phyloP scores from a whole-genome alignment of 2,329 filamentous ascomycete genomes.

The Huntiella abstrusa region DNA sequence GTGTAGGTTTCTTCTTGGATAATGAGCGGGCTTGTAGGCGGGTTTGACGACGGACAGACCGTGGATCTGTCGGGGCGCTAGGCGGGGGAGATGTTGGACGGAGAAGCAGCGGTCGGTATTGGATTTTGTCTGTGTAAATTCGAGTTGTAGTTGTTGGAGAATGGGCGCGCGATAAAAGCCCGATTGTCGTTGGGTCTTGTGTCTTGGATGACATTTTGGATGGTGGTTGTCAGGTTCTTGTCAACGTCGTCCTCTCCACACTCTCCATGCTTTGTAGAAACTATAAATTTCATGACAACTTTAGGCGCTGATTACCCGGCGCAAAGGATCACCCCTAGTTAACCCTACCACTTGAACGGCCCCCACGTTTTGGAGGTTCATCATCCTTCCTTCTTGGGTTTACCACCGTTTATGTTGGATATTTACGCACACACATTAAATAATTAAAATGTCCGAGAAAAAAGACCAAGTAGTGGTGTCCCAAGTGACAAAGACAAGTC shows the following conservation, averaged over 20 bases:
- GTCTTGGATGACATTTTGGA: slow-evolving; percentile 18
- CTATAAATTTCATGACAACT: too few species aligned
- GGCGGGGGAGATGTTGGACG: slow-evolving; percentile 50
- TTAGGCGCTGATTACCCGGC: slow-evolving; percentile 1
- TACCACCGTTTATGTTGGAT: too few species aligned
- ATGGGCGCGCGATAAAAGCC: slow-evolving; percentile 61
- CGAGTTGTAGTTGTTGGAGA: slow-evolving; percentile 49
- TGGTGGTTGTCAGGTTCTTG: too few species aligned
- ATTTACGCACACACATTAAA: too few species aligned
- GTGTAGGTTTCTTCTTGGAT: slow-evolving; percentile 29
- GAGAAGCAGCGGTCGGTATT: slow-evolving; percentile 63
- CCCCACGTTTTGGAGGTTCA: too few species aligned
- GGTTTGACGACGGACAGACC: slow-evolving; percentile 34
- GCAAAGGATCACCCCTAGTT: neutral
- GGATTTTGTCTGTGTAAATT: slow-evolving; percentile 68
- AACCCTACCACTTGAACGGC: too few species aligned
- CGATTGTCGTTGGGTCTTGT: slow-evolving; percentile 26
- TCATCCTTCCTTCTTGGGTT: too few species aligned
- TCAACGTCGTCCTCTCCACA: too few species aligned
- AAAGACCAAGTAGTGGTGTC: too few species aligned
- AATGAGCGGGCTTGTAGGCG: slow-evolving; percentile 22
- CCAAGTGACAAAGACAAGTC: slow-evolving; percentile 14
- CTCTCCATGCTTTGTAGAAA: too few species aligned
- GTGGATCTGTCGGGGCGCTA: slow-evolving; percentile 32
- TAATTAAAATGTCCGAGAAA: too few species aligned